Evolutionary conservation across 139 green algal genomes (phyloP), one percentile per base, ranked within the genome.

Genomic region (Haematococcus sp.): DNA sequence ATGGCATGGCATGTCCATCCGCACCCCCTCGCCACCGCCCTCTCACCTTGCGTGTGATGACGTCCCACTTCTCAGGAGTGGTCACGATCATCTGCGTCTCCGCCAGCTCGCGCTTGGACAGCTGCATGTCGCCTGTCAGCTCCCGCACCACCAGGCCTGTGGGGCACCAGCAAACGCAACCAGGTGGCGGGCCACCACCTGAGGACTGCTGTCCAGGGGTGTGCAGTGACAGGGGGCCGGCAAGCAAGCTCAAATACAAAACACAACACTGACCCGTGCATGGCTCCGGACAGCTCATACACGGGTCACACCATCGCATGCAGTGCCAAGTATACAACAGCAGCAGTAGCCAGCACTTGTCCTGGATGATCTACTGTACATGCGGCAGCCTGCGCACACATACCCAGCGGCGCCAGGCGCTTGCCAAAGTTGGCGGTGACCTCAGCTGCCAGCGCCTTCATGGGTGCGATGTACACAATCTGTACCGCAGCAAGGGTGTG

Each of bases 41-140:
- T 86, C 85, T 1, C 63, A 78, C 73, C 86, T 99, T 99, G 59
- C 95, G 87, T 7, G 95, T 99, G 73, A 99, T 97, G n/a, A 99
- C 95, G 75, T 99, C 95, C 95, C 95, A 98, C 83, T 99, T 99
- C 87, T 99, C 95, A 3, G 95, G 95, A 2, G 95, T 99, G 20
- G 95, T 99, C 34, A 99, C 93, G 63, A 99, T 98, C 93, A 99
- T 97, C 83, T 98, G 92, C 20, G 95, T 98, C 71, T 95, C 93
- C 61, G 87, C 81, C 63, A 99, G 73, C 90, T 99, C 95, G 19
- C 80, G 83, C 88, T 98, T 98, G 64, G 71, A 95, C 63, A 99
- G 91, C 90, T 97, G 91, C 88, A 95, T 98, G 84, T 97, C 93
- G 22, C 94, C 94, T 7, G 94, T 98, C 46, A 98, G 84, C 83